Conservation (phyloP, 2,329 filamentous ascomycete species). For the Trichocomaceae sp. region DNA sequence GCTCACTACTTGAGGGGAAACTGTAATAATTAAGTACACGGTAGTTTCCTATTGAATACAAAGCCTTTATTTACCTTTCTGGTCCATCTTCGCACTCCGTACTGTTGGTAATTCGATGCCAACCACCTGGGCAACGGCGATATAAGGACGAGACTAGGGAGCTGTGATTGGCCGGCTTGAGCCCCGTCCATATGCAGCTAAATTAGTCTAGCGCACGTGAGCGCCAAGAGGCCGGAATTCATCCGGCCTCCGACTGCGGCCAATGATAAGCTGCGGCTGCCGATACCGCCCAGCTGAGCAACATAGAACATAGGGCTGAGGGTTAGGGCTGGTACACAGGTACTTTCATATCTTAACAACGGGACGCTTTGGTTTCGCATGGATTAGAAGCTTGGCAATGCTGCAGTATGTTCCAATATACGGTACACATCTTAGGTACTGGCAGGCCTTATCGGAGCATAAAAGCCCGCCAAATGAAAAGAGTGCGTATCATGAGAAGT, state of each 20-base stretch:
- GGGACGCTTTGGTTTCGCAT: too few relatives aligned
- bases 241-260: constrained; percentile 35
- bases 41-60: background rate
- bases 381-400: too few relatives aligned
- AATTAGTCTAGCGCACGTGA: constrained; percentile 11
- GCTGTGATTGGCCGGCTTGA: background rate
- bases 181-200: background rate
- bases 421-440: too few relatives aligned
- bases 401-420: too few relatives aligned
- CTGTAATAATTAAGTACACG: background rate
- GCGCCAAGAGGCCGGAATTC: constrained; percentile 36
- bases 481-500: too few relatives aligned
- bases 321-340: constrained; percentile 5
- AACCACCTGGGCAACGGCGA: background rate
- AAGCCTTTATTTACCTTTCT: background rate
- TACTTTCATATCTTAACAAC: too few relatives aligned
- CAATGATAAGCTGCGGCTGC: constrained; percentile 14
- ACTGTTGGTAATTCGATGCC: background rate
- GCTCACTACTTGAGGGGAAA: background rate
- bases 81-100: background rate
- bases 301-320: constrained; percentile 5
- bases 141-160: background rate
- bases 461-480: too few relatives aligned
- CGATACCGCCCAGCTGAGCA: background rate
- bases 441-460: too few relatives aligned